These are phyloP conservation scores for Tuctoria greenei DNA, from an alignment of 176 grass and related monocot species.

Conservation along the genomic window DNA sequence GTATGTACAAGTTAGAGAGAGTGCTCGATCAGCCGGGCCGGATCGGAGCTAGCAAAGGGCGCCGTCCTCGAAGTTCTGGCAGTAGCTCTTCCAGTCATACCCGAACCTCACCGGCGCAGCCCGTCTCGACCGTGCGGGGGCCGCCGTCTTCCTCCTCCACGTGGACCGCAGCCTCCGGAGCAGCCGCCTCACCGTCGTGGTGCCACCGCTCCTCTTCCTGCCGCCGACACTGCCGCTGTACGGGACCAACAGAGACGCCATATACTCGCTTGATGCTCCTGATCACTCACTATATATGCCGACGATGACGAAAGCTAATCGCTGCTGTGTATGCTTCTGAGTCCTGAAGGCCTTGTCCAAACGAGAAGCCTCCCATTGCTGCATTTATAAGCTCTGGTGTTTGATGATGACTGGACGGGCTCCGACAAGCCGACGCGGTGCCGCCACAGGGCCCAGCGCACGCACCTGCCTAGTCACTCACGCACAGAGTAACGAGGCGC, in stretches of 20 bases:
- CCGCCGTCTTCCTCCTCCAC: neutral
- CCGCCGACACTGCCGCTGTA: neutral
- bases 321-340: neutral
- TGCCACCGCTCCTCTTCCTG: neutral
- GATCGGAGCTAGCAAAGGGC: too few relatives aligned
- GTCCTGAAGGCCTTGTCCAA: neutral
- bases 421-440: neutral
- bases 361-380: neutral
- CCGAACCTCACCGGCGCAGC: neutral
- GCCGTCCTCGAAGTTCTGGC: slow-evolving; percentile 37
- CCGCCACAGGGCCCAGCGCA: neutral
- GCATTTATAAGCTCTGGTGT: neutral
- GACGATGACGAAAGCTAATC: too few relatives aligned
- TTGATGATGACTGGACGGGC: neutral
- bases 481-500: neutral
- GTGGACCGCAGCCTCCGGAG: neutral
- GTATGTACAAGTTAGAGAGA: too few relatives aligned
- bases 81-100: slow-evolving; percentile 28
- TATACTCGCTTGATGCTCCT: neutral
- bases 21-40: too few relatives aligned
- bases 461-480: neutral
- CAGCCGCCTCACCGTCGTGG: neutral
- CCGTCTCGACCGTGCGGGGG: neutral
- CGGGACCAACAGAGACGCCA: neutral
- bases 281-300: neutral